Percentiles rank a stretch among this genome's conserved stretches.
These are phyloP conservation scores for Solanum okadae DNA, from an alignment of 257 asterid genomes.

Conservation along the genomic window DNA sequence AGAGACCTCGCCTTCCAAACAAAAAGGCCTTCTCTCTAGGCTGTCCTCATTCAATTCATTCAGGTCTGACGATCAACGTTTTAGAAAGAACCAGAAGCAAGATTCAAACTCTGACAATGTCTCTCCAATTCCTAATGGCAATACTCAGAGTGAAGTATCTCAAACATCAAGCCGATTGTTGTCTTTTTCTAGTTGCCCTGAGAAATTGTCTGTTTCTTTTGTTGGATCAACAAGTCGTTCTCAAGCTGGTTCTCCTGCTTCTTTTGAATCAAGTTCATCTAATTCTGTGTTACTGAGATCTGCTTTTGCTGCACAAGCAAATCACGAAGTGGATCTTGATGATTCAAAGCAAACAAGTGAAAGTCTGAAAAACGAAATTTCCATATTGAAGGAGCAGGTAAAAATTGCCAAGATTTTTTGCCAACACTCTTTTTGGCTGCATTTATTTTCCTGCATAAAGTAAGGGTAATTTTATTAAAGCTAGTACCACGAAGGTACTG, in stretches of 20 bases:
- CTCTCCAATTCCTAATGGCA: conserved; percentile 19
- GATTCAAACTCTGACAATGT: conserved; percentile 10
- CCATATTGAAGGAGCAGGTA: conserved; percentile 54
- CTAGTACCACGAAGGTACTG: neutral
- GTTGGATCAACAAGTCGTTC: conserved; percentile 27
- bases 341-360: conserved; percentile 29
- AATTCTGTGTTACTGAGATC: conserved; percentile 13
- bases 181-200: conserved; percentile 28
- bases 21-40: conserved; percentile 28
- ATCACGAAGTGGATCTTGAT: conserved; percentile 25
- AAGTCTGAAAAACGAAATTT: conserved; percentile 35
- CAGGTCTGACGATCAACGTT: conserved; percentile 15
- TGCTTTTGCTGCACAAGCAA: conserved; percentile 17
- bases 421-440: neutral
- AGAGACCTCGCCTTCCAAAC: conserved; percentile 2
- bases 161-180: conserved; percentile 25
- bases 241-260: conserved; percentile 31
- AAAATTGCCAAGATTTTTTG: neutral
- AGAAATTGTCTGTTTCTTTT: conserved; percentile 22
- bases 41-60: conserved; percentile 49
- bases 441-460: neutral
- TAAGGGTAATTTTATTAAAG: neutral
- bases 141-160: conserved; percentile 15
- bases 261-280: conserved; percentile 24
- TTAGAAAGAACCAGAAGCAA: conserved; percentile 24